Conservation (phyloP, 805 yeast species). For the Priceomyces melissophilus region DNA sequence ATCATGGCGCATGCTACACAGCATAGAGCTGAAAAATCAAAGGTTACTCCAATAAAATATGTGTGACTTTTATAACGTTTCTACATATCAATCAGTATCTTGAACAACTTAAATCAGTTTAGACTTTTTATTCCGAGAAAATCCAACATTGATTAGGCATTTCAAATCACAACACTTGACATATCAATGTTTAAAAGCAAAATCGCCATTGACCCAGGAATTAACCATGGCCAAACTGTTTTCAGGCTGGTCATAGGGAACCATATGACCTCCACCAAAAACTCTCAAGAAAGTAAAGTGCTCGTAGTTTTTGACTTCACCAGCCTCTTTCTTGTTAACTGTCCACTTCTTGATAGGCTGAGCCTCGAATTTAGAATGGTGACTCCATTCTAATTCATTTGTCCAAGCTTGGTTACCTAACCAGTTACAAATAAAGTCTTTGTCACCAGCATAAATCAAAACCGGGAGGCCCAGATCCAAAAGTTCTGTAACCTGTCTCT, state of each 20-base stretch:
- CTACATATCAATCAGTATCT: too few relatives aligned
- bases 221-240: constrained; percentile 76
- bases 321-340: constrained; percentile 43
- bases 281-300: constrained; percentile 79
- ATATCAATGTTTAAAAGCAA: constrained; percentile 16
- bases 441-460: constrained; percentile 89
- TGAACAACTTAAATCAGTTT: too few relatives aligned
- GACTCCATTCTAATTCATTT: constrained; percentile 62
- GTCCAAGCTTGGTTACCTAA: constrained; percentile 87
- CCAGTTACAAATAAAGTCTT: constrained; percentile 92
- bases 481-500: constrained; percentile 54
- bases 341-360: constrained; percentile 43
- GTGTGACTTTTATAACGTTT: too few relatives aligned
- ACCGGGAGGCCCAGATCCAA: constrained; percentile 73
- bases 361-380: constrained; percentile 44
- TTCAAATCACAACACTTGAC: too few relatives aligned
- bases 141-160: too few relatives aligned
- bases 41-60: too few relatives aligned
- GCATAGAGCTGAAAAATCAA: too few relatives aligned
- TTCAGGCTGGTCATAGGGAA: constrained; percentile 85
- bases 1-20: too few relatives aligned
- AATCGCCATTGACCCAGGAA: constrained; percentile 77
- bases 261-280: constrained; percentile 94
- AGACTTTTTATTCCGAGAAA: too few relatives aligned
- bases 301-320: constrained; percentile 71